Evolutionary conservation across 2,329 filamentous ascomycete genomes (phyloP).

Genomic region (Diaporthe vexans): DNA sequence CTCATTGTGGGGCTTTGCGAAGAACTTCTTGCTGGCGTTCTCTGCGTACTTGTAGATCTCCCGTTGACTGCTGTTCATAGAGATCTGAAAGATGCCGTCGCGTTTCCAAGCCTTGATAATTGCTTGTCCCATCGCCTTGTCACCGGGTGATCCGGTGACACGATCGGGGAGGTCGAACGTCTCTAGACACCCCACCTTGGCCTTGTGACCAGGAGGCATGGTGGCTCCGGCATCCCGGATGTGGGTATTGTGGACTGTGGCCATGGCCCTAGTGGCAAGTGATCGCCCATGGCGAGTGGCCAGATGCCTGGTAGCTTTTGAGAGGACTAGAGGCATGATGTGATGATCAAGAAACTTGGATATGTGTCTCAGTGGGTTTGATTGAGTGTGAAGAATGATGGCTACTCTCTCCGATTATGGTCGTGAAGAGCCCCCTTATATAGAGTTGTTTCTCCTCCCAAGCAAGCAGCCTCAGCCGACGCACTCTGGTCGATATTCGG

Average conservation of each 20-base stretch:
- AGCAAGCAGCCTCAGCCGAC: background rate
- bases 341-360: background rate
- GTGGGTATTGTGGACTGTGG: constrained; percentile 15
- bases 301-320: constrained; percentile 21
- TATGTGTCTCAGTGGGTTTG: background rate
- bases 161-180: constrained; percentile 58
- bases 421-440: background rate
- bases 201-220: constrained; percentile 51
- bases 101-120: constrained; percentile 59
- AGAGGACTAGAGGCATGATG: constrained; percentile 28
- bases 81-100: constrained; percentile 63
- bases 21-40: constrained; percentile 56
- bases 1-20: constrained; percentile 51
- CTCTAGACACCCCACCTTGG: constrained; percentile 51
- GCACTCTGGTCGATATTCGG: background rate
- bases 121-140: constrained; percentile 55
- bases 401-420: background rate
- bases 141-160: constrained; percentile 51
- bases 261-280: constrained; percentile 18
- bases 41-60: constrained; percentile 54
- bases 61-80: constrained; percentile 54
- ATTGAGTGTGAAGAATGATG: background rate
- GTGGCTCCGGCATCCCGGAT: constrained; percentile 14
- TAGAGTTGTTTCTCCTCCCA: background rate
- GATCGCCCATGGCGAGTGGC: background rate